Evolutionary conservation across 2,329 filamentous ascomycete genomes (phyloP), one percentile per base, ranked within the genome.

Genomic region (Amauroascus verrucosus): DNA sequence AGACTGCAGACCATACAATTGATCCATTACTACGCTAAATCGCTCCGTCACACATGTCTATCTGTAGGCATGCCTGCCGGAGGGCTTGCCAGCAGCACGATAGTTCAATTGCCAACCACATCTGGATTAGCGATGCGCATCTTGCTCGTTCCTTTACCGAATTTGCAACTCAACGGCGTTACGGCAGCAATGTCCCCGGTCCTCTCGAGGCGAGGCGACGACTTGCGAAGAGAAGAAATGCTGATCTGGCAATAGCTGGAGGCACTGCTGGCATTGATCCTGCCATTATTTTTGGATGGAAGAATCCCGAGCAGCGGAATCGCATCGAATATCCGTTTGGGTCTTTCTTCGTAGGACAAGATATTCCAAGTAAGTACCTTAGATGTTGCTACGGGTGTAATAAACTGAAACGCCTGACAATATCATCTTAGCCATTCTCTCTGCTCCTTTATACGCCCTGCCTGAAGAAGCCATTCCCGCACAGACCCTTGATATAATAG

Each of bases 101-200:
- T 61, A 44, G 13, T 16, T 9, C 53, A 45, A 51, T 49, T 30
- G 37, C 48, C 32, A 68, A 72, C 40, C 62, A 71, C 57, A 60
- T 74, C 18, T 76, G 73, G 72, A 69, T 75, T 51, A 70, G 71
- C 56, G 72, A 75, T 51, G 71, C 72, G 46, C 58, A 73, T 20
- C 65, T 75, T 14, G 61, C 69, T 3, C 63, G 67, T 13, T 72
- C 74, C 22, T 81, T 80, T 65, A 68, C 72, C 51, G 74, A 71
- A 43, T 73, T 71, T 56, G 67, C 67, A 54, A 70, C 68, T 38
- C 72, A 74, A 55, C 71, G 73, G 62, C 75, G 80, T 57, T 71
- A 80, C 75, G 79, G 77, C 59, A 82, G 80, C 70, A 74, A 74
- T 58, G 76, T 81, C 2, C 81, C 81, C 9, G 81, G 81, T 1